Percentiles rank a stretch among this genome's conserved stretches.
phyloP scores from a whole-genome alignment of 2,329 filamentous ascomycete species.

The Penicillium sp. region DNA sequence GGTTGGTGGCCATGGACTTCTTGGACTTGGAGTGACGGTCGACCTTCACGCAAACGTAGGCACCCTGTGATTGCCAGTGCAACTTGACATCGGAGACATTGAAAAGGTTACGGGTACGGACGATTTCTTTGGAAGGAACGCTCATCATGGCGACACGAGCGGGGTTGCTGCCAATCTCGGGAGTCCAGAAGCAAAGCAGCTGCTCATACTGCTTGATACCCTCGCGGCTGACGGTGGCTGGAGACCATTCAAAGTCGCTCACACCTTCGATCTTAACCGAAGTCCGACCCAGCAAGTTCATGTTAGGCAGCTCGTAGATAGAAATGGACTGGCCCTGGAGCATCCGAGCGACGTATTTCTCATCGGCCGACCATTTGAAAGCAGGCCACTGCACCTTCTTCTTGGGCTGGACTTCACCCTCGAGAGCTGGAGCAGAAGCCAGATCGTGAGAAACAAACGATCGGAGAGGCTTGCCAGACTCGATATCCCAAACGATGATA shows the following conservation, averaged over 20 bases:
- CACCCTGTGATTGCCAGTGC: conserved; percentile 94
- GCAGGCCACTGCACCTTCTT: conserved; percentile 97
- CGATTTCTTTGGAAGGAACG: conserved; percentile 88
- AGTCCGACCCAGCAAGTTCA: conserved; percentile 86
- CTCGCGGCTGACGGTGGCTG: conserved; percentile 75
- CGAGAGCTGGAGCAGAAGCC: conserved; percentile 52
- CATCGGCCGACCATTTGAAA: conserved; percentile 98
- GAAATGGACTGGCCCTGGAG: conserved; percentile 85
- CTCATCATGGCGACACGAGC: conserved; percentile 97
- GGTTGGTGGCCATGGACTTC: conserved; percentile 93
- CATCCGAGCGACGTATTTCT: conserved; percentile 93
- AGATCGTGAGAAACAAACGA: conserved; percentile 91
- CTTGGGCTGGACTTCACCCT: conserved; percentile 67
- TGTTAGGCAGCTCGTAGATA: conserved; percentile 82
- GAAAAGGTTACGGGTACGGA: conserved; percentile 94
- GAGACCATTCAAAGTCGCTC: conserved; percentile 97
- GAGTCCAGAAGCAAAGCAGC: conserved; percentile 97
- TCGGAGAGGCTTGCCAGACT: conserved; percentile 80
- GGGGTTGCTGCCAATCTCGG: conserved; percentile 95
- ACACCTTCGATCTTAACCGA: conserved; percentile 95
- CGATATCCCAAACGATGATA: conserved; percentile 97
- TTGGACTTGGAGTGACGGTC: conserved; percentile 98
- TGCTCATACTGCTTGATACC: conserved; percentile 91
- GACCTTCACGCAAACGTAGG: conserved; percentile 97
- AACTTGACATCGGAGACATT: conserved; percentile 97